Evolutionary conservation across 768 basidiomycete species (phyloP).

Genomic region (Neoboletus brunneissimus): DNA sequence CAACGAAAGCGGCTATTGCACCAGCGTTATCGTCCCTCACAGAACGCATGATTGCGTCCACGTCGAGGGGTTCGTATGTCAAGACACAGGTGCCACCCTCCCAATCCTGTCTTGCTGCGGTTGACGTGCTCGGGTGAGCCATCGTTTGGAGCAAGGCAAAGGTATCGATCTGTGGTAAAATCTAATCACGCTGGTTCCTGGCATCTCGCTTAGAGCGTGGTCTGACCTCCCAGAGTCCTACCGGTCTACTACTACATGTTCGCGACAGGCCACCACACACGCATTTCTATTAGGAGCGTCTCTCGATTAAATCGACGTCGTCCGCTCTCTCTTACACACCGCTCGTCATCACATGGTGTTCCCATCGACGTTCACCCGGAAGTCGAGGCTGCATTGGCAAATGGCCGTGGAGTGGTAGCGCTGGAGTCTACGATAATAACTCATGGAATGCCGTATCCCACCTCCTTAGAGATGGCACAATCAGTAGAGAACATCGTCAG

Average conservation of each 20-base stretch:
- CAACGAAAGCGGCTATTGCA: constrained; percentile 74
- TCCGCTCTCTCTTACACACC: neutral
- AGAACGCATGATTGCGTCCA: constrained; percentile 53
- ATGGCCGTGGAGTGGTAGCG: constrained; percentile 72
- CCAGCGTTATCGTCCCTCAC: constrained; percentile 66
- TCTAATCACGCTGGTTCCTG: neutral
- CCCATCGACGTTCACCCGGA: constrained; percentile 78
- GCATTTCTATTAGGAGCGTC: neutral
- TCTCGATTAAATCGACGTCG: constrained; percentile 5
- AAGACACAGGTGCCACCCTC: constrained; percentile 42
- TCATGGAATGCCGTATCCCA: constrained; percentile 86
- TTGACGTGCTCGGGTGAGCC: constrained; percentile 26
- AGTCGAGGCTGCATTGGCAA: constrained; percentile 72
- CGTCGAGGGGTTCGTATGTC: constrained; percentile 58
- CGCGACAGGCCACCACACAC: constrained; percentile 2
- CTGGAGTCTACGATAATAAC: constrained; percentile 92
- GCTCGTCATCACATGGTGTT: constrained; percentile 7
- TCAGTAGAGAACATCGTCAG: constrained; percentile 75
- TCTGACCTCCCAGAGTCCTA: neutral
- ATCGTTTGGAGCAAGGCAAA: constrained; percentile 12
- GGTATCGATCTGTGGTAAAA: neutral
- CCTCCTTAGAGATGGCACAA: constrained; percentile 66
- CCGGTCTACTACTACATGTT: constrained; percentile 15
- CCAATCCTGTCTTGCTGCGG: constrained; percentile 24
- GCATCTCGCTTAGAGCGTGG: neutral